Evolutionary conservation across 495 filamentous ascomycete genomes (phyloP).

Genomic region (Neurospora tetraspora): DNA sequence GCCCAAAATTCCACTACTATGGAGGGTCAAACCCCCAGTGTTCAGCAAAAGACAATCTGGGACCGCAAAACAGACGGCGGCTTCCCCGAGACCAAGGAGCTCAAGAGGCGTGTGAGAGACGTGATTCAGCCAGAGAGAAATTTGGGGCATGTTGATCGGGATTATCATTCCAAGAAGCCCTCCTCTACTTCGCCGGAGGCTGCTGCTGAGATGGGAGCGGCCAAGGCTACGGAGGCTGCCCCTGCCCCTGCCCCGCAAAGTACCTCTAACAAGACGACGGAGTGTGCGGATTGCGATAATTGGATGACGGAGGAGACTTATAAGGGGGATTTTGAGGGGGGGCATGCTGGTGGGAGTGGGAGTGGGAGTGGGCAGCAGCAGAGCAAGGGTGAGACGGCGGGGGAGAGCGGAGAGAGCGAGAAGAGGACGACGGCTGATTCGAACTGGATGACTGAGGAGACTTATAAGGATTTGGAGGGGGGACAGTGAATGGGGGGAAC

Average conservation of each 20-base stretch:
- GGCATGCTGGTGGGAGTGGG: background rate
- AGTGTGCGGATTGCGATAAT: background rate
- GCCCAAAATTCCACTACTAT: too few species aligned
- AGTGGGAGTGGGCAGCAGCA: background rate
- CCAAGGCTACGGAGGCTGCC: background rate
- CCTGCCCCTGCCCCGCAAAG: background rate
- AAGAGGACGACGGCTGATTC: background rate
- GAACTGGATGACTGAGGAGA: background rate
- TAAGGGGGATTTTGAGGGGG: background rate
- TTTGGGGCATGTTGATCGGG: constrained; percentile 73
- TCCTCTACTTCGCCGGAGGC: too few species aligned
- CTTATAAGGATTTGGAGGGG: background rate
- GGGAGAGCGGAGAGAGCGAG: background rate
- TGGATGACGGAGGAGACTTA: background rate
- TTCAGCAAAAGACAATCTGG: constrained; percentile 53
- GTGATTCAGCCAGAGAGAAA: constrained; percentile 65
- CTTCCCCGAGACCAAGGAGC: constrained; percentile 83
- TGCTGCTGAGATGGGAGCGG: too few species aligned
- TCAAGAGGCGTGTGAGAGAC: constrained; percentile 85
- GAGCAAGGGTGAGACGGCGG: background rate
- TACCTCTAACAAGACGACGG: background rate
- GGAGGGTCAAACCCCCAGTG: constrained; percentile 6
- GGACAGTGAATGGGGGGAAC: background rate
- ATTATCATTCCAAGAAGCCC: constrained; percentile 15
- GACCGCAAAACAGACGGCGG: constrained; percentile 82